phyloP scores from a whole-genome alignment of 371 early-diverging fungal genomes.

The Synchytrium microbalum region DNA sequence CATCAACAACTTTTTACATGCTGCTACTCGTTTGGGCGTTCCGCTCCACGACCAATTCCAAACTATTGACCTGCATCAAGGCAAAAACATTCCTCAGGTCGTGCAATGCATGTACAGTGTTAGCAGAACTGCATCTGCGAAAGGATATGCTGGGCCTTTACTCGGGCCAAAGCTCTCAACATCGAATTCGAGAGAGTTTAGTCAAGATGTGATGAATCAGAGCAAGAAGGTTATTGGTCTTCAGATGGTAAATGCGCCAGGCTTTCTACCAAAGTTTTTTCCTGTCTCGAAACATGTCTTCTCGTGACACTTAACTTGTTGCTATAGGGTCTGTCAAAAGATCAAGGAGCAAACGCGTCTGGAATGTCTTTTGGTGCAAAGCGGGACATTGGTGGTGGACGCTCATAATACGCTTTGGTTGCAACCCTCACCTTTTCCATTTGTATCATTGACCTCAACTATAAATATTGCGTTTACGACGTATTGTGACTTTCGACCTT shows the following conservation, averaged over 20 bases:
- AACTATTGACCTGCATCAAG: slow-evolving; percentile 84
- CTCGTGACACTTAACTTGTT: too few relatives aligned
- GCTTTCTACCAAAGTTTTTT: too few relatives aligned
- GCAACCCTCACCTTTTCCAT: too few relatives aligned
- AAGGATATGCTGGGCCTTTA: not conserved
- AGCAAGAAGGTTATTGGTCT: slow-evolving; percentile 36
- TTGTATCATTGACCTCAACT: too few relatives aligned
- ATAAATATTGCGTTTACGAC: too few relatives aligned
- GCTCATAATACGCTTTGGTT: too few relatives aligned
- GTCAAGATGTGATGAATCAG: slow-evolving; percentile 55
- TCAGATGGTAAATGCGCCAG: slow-evolving; percentile 26
- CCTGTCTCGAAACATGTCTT: too few relatives aligned
- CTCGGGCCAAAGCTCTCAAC: not conserved
- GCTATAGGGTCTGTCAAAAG: too few relatives aligned
- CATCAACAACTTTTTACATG: slow-evolving; percentile 70
- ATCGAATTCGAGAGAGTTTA: slow-evolving; percentile 45
- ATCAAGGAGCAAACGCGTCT: slow-evolving; percentile 17
- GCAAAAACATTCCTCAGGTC: slow-evolving; percentile 74
- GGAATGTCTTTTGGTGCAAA: slow-evolving; percentile 16
- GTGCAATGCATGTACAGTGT: slow-evolving; percentile 10
- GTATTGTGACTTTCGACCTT: too few relatives aligned
- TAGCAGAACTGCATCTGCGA: not conserved
- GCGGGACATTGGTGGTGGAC: slow-evolving; percentile 16
- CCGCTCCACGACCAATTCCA: slow-evolving; percentile 79
- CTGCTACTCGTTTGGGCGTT: slow-evolving; percentile 63